Evolutionary conservation across 2,329 filamentous ascomycete genomes (phyloP), one percentile per base, ranked within the genome.

Genomic region (Phyllosticta ampelicida): DNA sequence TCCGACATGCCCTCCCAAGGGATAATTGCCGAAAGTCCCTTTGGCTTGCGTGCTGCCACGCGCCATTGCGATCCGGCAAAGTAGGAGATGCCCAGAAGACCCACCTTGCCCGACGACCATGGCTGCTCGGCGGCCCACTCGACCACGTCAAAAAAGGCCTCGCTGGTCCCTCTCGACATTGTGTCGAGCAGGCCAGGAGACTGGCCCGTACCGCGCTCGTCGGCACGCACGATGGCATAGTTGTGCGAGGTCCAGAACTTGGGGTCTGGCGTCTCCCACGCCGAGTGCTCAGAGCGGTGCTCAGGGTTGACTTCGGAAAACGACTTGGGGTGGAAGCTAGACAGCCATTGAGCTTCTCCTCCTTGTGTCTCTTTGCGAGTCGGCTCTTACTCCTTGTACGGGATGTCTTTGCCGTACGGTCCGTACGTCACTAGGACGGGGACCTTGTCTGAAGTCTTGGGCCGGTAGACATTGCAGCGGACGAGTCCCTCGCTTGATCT

Each of bases 401-500:
- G 80, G 36, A 87, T 86, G 63, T 89, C 85, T 63, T 89, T 58
- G 51, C 51, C 86, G 62, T 89, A 89, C 0, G 86, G 86, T 0
- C 86, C 86, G 62, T 89, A 89, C 0, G 85, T 89, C 1, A 86
- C 80, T 9, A 89, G 68, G 0, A 86, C 85, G 0, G 86, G 86
- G 20, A 76, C 76, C 61, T 68, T 73, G 20, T 74, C 68, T 3
- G 66, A 64, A 8, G 61, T 59, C 53, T 77, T 78, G 1, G 78
- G 78, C 1, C 77, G 70, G 62, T 80, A 81, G 2, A 80, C 73
- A 65, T 80, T 81, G 64, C 72, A 75, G 10, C 78, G 68, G 3
- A 80, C 72, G 2, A 78, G 66, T 2, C 75, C 73, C 44, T 70
- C 64, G 5, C 64, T 64, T 44, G 65, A 68, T 60, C 74, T 75